Evolutionary conservation across 805 yeast genomes (phyloP).

Genomic region (Teunomyces barrocoloradensis): DNA sequence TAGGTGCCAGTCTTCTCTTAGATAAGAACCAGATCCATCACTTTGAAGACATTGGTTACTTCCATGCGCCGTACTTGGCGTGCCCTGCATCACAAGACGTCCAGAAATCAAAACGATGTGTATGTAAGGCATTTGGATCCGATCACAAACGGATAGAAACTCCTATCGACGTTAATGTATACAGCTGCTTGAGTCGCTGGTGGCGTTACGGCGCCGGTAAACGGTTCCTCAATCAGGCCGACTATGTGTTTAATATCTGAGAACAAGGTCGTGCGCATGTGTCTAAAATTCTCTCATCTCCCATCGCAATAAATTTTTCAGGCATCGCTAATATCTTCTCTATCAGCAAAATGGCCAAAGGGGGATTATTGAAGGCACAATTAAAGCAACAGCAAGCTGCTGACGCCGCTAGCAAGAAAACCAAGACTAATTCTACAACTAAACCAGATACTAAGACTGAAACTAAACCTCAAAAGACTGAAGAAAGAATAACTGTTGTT

Average conservation of each 20-base stretch:
- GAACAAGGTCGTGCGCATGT: conserved; percentile 9
- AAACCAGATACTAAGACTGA: conserved; percentile 3
- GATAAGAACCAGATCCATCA: conserved; percentile 40
- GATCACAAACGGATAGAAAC: conserved; percentile 15
- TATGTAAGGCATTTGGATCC: conserved; percentile 24
- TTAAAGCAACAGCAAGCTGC: conserved; percentile 27
- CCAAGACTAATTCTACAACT: conserved; percentile 20
- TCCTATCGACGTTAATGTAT: conserved; percentile 44
- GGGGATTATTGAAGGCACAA: conserved; percentile 29
- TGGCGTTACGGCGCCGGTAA: conserved; percentile 72
- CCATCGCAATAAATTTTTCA: conserved; percentile 12
- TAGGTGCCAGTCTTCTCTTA: conserved; percentile 32
- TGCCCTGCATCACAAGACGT: conserved; percentile 39
- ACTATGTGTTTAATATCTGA: conserved; percentile 8
- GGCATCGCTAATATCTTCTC: conserved; percentile 6
- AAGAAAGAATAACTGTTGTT: conserved; percentile 8
- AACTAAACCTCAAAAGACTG: conserved; percentile 11
- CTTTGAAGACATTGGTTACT: conserved; percentile 46
- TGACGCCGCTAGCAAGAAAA: conserved; percentile 21
- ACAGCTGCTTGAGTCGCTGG: conserved; percentile 72
- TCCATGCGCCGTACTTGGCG: conserved; percentile 41
- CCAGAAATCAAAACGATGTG: conserved; percentile 34
- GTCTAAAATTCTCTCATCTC: conserved; percentile 6
- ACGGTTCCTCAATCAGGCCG: conserved; percentile 47
- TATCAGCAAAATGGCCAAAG: conserved; percentile 25